Evolutionary conservation across 345 rosid genomes (phyloP), one percentile per base, ranked within the genome.

Genomic region (Xanthoceras sorbifolium): DNA sequence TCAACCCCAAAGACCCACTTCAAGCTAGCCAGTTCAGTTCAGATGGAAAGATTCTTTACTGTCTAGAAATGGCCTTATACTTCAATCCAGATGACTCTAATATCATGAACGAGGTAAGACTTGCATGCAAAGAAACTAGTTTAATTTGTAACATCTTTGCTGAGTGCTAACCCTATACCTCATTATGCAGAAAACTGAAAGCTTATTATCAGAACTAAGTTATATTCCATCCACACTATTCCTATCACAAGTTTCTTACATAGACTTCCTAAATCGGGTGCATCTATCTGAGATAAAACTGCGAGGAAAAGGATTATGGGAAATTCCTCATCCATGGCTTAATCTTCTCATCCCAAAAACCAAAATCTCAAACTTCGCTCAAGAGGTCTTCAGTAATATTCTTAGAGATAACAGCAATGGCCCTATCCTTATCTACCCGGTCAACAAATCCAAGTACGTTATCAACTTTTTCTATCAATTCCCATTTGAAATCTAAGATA

Each of bases 301-400:
- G 66, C 83, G 88, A 77, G 88, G 81, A 78, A 85, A 92, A 67
- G 98, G 94, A 44, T 74, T 92, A 76, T 89, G 99, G 99, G 99
- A 97, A 15, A 88, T 94, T 81, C 95, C 95, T 69, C 98, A 97
- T 85, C 99, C 99, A 65, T 97, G 99, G 99, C 72, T 97, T 57
- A 93, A 92, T 82, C 95, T 97, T 78, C 79, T 97, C 34, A 70
- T 97, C 54, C 97, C 99, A 3, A 89, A 79, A 79, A 89, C 89
- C 87, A 77, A 85, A 61, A 90, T 93, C 7, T 54, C 20, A 0
- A 55, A 85, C 20, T 97, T 97, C 69, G 90, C 93, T 59, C 62
- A 73, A 72, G 85, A 78, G 74, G 93, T 89, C 82, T 91, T 93
- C 44, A 90, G 93, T 74, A 86, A 85, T 64, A 94, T 97, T 69